Percentiles rank a stretch among this genome's conserved stretches.
Conservation (phyloP, 495 filamentous ascomycete species). For the Penicillium malachiteum region DNA sequence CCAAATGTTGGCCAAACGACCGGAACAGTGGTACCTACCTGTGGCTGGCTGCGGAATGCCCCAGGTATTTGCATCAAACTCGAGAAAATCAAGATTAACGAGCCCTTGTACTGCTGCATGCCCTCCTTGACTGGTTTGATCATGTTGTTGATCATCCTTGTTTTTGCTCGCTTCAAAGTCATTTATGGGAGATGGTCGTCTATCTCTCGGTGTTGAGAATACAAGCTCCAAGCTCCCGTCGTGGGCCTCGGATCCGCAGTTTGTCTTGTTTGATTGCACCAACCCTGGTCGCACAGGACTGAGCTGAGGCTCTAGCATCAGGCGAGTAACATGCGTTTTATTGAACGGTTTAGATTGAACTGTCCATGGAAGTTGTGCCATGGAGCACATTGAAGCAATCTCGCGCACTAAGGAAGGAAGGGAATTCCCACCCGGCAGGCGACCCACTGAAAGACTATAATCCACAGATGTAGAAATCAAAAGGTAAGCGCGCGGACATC, state of each 20-base stretch:
- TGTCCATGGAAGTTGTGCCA: constrained; percentile 26
- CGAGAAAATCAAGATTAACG: constrained; percentile 3
- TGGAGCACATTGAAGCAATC: constrained; percentile 21
- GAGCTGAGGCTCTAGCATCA: not conserved
- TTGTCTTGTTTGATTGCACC: no score
- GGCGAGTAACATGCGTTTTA: no score
- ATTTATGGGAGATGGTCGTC: no score
- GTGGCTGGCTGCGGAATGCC: not conserved
- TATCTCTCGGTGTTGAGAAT: no score
- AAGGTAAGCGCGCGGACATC: constrained; percentile 34
- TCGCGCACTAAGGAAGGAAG: constrained; percentile 30
- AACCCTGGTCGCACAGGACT: not conserved
- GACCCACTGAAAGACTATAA: constrained; percentile 27
- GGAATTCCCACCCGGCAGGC: constrained; percentile 21
- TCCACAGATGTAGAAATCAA: constrained; percentile 35
- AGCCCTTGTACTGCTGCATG: not conserved
- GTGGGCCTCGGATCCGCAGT: no score
- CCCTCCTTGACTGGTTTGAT: not conserved
- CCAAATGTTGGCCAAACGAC: no score
- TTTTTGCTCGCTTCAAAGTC: not conserved
- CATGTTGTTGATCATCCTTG: no score
- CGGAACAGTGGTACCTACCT: not conserved
- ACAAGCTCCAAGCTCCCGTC: no score
- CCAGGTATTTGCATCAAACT: not conserved
- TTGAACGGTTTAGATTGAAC: not conserved